Evolutionary conservation across 2,329 filamentous ascomycete species (phyloP), one percentile per base, ranked within the genome.

Genomic region (Periconia macrospinosa): DNA sequence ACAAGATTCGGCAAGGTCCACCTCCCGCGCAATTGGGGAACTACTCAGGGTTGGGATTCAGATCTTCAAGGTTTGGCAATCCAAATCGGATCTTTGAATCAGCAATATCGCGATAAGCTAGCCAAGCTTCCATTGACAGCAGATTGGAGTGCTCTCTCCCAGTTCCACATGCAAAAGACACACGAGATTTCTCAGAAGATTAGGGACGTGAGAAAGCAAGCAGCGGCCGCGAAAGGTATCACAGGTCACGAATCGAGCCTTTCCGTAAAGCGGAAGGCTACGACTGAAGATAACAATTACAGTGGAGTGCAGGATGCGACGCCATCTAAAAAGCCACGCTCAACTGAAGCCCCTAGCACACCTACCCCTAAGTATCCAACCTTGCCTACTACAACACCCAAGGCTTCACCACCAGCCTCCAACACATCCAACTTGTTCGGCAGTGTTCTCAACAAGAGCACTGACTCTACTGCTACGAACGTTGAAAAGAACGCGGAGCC

Each of bases 231-330:
- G 6, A 69, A 66, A 44, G 70, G 70, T 1, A 52, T 72, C 42
- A 71, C 69, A 37, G 69, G 70, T 9, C 55, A 60, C 27, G 70
- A 72, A 48, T 69, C 69, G 3, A 56, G 55, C 8, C 45, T 72
- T 20, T 72, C 68, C n/a, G 69, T 63, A 2, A 71, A 72, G 54
- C 69, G 68, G 40, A 71, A 69, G 50, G 43, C 43, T 17, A 14
- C 6, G 10, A 59, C 55, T 10, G 59, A 49, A 15, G 62, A 66
- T 8, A 59, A 58, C 6, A 17, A 27, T 17, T 55, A 42, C 20
- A 49, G 37, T 11, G 61, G 62, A 15, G 11, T 41, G 7, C 60
- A 58, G 5, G 55, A 66, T 43, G 49, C 58, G 18, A 60, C 59
- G 41, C 59, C 66, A 2, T 58, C 59, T 7, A 72, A 72, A 54